Evolutionary conservation across 202 grass and related monocot species (phyloP), one percentile per base, ranked within the genome.

Genomic region (Zoysia matrella): DNA sequence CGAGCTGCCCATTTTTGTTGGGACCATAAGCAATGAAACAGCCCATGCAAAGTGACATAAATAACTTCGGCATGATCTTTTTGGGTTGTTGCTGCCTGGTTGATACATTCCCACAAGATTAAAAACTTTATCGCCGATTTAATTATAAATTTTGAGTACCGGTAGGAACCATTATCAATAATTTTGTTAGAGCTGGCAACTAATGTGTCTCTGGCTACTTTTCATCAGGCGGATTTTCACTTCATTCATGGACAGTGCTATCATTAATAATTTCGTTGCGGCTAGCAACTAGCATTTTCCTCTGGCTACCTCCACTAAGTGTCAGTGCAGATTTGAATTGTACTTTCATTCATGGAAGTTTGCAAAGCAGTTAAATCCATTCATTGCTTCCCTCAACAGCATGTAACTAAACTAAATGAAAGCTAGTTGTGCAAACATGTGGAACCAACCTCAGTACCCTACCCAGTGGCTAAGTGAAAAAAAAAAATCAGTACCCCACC

Each of bases 91-190:
- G 15, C 40, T 84, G 52, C 51, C 74, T 80, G 52, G 18, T 70
- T 42, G 48, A 71, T 75, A 69, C 5, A 84, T 67, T 60, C 64
- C 18, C 18, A 60, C 51, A 75, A 30, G 75, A 65, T 72, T 61
- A 73, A 85, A 65, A 66, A 56, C 53, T 41, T 47, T 47, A 68
- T 30, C 51, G 57, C 7, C 60, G 58, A 5, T 36, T 40, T 6
- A 51, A 18, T 80, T 47, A 10, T 50, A 16, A 41, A 69, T 80
- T 75, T 56, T 49, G 6, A 68, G 16, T 65, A 64, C 55, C 22
- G 81, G 44, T 15, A 43, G 45, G 56, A 36, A 77, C 16, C 67
- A 71, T 52, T 60, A 51, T 4, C 2, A 10, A 61, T 81, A 47
- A 14, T 42, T 71, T 60, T 57, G 51, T 69, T 56, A 72, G 73